Percentiles rank a stretch among this genome's conserved stretches.
These are phyloP conservation scores for Karstenula rhodostoma DNA, from an alignment of 2,329 filamentous ascomycete genomes.

Conservation along the genomic window DNA sequence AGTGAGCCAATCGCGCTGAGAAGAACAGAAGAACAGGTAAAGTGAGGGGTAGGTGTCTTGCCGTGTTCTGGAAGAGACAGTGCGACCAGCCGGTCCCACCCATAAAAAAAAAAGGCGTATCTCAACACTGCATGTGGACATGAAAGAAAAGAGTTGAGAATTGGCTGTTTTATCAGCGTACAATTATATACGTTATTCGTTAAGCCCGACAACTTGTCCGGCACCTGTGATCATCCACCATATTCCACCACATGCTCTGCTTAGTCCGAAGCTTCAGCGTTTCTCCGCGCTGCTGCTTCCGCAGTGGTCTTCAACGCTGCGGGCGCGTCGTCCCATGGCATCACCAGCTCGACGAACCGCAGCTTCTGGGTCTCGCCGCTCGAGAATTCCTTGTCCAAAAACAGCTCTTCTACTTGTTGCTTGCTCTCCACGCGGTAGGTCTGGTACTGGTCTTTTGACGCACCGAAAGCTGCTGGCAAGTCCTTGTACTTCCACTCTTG, in stretches of 20 bases:
- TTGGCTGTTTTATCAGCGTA: neutral
- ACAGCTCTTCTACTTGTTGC: slow-evolving; percentile 70
- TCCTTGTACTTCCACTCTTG: slow-evolving; percentile 76
- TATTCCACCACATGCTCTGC: neutral
- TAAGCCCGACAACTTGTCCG: neutral
- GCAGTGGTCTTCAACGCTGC: slow-evolving; percentile 73
- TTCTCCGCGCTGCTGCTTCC: slow-evolving; percentile 73
- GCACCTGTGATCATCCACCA: neutral
- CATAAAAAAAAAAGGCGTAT: neutral
- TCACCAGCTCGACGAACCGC: slow-evolving; percentile 82
- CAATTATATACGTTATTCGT: neutral
- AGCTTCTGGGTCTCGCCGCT: slow-evolving; percentile 52
- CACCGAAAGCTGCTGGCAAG: slow-evolving; percentile 73
- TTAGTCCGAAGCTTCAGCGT: slow-evolving; percentile 46
- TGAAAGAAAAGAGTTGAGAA: neutral
- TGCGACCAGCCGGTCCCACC: neutral
- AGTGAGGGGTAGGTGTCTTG: slow-evolving; percentile 4
- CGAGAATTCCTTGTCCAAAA: slow-evolving; percentile 69
- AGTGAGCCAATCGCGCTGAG: slow-evolving; percentile 9
- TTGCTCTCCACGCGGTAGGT: slow-evolving; percentile 75
- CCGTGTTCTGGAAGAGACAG: neutral
- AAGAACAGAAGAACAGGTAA: slow-evolving; percentile 1
- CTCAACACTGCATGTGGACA: neutral
- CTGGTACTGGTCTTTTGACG: slow-evolving; percentile 62
- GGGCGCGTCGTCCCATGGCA: slow-evolving; percentile 81